phyloP scores from a whole-genome alignment of 2,329 filamentous ascomycete genomes.

The Aureobasidium lini region DNA sequence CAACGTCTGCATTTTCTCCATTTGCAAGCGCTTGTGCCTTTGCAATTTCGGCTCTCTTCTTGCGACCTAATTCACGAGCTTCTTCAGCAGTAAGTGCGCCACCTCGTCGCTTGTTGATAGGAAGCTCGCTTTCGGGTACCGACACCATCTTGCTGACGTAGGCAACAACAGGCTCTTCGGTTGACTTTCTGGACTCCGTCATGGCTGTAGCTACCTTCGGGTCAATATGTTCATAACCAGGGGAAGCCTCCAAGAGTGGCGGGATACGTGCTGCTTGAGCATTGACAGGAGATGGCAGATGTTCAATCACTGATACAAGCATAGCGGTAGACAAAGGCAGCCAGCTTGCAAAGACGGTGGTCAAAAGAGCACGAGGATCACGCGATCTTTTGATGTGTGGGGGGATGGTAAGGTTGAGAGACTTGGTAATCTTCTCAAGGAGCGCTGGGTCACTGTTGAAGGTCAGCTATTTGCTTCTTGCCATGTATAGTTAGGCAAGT shows the following conservation, averaged over 20 bases:
- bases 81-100: conserved; percentile 76
- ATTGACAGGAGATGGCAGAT: conserved; percentile 71
- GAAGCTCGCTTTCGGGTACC: conserved; percentile 83
- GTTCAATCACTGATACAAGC: conserved; percentile 88
- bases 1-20: conserved; percentile 40
- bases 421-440: conserved; percentile 92
- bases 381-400: conserved; percentile 77
- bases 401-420: conserved; percentile 73
- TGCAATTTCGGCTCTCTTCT: conserved; percentile 83
- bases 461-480: neutral
- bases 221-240: conserved; percentile 66
- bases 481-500: neutral
- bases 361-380: conserved; percentile 76
- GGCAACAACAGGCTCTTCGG: conserved; percentile 72
- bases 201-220: conserved; percentile 68
- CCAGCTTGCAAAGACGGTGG: conserved; percentile 82
- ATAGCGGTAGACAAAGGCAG: conserved; percentile 86
- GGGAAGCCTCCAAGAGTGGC: conserved; percentile 69
- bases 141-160: conserved; percentile 99
- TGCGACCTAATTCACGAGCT: conserved; percentile 76
- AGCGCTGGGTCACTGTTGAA: conserved; percentile 60
- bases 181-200: conserved; percentile 64
- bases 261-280: conserved; percentile 78
- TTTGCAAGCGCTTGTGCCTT: conserved; percentile 59
- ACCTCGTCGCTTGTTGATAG: conserved; percentile 72